These are phyloP conservation scores for Thalassiosira livingstoniorum DNA, from an alignment of 352 stramenopile genomes.

Conservation along the genomic window DNA sequence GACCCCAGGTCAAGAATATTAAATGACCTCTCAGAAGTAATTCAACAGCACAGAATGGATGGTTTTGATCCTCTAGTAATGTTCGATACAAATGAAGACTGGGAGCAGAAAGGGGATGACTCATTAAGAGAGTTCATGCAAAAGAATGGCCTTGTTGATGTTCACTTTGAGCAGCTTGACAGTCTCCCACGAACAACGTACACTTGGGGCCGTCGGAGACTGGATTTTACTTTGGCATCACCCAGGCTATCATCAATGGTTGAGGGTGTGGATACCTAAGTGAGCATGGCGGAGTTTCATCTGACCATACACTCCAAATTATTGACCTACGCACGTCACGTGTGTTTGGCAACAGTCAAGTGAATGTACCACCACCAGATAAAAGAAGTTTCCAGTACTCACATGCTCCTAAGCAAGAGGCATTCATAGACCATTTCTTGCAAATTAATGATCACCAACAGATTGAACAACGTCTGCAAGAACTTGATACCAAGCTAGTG, in stretches of 20 bases:
- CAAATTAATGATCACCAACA: neutral
- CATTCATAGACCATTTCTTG: neutral
- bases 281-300: neutral
- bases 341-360: neutral
- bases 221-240: neutral
- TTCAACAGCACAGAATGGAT: neutral
- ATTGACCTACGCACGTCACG: neutral
- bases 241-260: neutral
- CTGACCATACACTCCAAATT: no score
- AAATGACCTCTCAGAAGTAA: neutral
- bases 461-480: neutral
- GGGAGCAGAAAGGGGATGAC: neutral
- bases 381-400: neutral
- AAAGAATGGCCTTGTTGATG: slow-evolving; percentile 5
- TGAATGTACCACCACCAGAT: neutral
- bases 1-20: slow-evolving; percentile 16
- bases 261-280: neutral
- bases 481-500: neutral
- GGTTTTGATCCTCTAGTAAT: neutral
- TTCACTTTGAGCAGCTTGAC: slow-evolving; percentile 5
- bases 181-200: neutral
- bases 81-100: slow-evolving; percentile 6
- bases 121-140: slow-evolving; percentile 4
- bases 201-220: neutral
- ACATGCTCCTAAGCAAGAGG: neutral